Base-by-base conservation (phyloP, 805 yeast species). In the Metschnikowia lunata region DNA sequence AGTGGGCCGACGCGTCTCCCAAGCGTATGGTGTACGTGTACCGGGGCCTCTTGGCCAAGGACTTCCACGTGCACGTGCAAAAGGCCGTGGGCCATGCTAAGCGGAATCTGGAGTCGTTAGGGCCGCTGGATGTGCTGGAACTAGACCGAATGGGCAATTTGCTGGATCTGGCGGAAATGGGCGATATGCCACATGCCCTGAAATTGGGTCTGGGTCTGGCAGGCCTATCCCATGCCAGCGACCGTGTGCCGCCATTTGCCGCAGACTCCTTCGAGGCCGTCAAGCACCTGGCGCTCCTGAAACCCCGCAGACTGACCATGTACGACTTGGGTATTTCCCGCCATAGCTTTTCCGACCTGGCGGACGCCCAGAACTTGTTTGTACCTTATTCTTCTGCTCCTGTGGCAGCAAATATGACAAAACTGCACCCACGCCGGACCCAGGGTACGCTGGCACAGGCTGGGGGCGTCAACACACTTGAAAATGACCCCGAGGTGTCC, bases 1-100 rank as follows among this genome's bases (percentile, higher is more conserved):
- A 86, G 62, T 86, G 95, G 95, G 91, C 95, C 3, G 91, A 85
- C 62, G 88, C 91, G 13, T 81, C 88, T 2, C 95, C 95, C 40
- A 83, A 86, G 58, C 75, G 95, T 69, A 86, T 86, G 95, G 89
- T 86, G 26, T 86, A 86, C 57, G 89, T 85, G 39, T 86, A 86
- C 62, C 79, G 93, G 57, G 95, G 95, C 32, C 66, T 84, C 27
- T 69, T 86, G 49, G 78, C 91, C 28, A 74, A 79, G n/a, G 90
- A 85, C 59, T 86, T 83, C 63, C 83, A 82, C 54, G 65, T 80
- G 33, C 87, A 82, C 58, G 91, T 86, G 7, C 77, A 80, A 40
- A 77, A 75, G 49, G 80, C 83, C 37, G 75, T 80, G 69, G 84
- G 79, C 47, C 60, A 12, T 29, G 31, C n/a, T 10, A 29, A 12